Evolutionary conservation across 2,329 filamentous ascomycete species (phyloP), one percentile per base, ranked within the genome.

Genomic region (Fusarium begoniae): DNA sequence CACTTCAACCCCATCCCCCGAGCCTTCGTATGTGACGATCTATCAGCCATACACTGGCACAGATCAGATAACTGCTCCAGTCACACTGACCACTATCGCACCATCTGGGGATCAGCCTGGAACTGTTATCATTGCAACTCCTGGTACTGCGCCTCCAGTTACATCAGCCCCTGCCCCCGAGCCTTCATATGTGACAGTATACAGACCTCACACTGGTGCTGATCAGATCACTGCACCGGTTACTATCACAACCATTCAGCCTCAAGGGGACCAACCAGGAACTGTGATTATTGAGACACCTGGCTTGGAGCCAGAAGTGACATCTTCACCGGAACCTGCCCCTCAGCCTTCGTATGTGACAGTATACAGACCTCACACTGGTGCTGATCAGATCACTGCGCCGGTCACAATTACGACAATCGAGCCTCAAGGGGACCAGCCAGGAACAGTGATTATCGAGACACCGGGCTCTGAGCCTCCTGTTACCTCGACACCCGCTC

Each of bases 401-500:
- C 50, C 55, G 1, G 28, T 62, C 4, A 73, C 70, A 2, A 20
- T 72, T 2, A 73, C 65, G 0, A 69, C 69, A 1, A 55, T 66
- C 0, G 28, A 51, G 3, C 69, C 65, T 15, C 26, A 51, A 17
- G 69, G 59, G 2, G 43, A 44, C 10, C 37, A 55, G 8, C 70
- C 69, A 3, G 70, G 69, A 9, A 73, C 70, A 3, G 55, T 73
- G 20, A 55, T 73, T 12, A 51, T 73, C 5, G 70, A 73, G 28
- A 73, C 70, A 5, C 57, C 70, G 4, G 53, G 43, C 18, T 57
- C 56, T 30, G 58, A 55, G 14, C 54, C 45, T 8, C 47, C 65
- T 28, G 18, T 51, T 12, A 69, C 50, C 11, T 69, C 66, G 20
- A 32, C 28, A 6, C 22, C 57, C 18, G 57, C 24, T 10, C 47